phyloP scores from a whole-genome alignment of 2,329 filamentous ascomycete species.

The Beauveria brongniartii region DNA sequence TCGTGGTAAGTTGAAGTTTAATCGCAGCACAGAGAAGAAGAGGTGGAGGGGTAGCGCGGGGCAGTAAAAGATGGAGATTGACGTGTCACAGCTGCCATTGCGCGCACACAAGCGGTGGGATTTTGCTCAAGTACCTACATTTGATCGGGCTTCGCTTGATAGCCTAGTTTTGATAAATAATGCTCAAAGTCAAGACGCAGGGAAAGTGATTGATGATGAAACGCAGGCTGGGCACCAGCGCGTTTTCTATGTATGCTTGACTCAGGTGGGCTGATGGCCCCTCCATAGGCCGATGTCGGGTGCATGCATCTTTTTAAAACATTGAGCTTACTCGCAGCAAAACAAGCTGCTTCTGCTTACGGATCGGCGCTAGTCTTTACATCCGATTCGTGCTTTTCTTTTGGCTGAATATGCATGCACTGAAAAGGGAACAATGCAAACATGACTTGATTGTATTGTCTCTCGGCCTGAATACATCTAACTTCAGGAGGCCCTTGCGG shows the following conservation, averaged over 20 bases:
- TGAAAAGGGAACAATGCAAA: too few species aligned
- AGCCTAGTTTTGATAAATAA: background rate
- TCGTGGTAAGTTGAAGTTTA: background rate
- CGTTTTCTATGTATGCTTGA: background rate
- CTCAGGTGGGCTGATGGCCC: background rate
- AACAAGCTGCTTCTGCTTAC: too few species aligned
- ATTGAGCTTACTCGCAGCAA: too few species aligned
- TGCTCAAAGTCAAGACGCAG: background rate
- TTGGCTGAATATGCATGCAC: too few species aligned
- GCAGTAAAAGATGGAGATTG: background rate
- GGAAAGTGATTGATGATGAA: background rate
- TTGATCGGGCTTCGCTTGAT: background rate
- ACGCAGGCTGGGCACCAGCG: background rate
- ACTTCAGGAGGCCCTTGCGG: too few species aligned
- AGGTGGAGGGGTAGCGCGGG: background rate
- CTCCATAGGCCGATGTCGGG: conserved; percentile 3
- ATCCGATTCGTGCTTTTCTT: too few species aligned
- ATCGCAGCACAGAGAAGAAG: background rate
- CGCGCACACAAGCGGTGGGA: background rate
- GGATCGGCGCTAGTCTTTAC: too few species aligned
- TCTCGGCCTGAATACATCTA: too few species aligned
- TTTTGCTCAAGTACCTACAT: background rate
- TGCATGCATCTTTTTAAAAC: background rate
- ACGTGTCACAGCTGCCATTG: background rate
- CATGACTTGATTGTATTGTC: too few species aligned